These are phyloP conservation scores for Aciculoconidium aculeatum DNA, from an alignment of 805 yeast species.

Conservation along the genomic window DNA sequence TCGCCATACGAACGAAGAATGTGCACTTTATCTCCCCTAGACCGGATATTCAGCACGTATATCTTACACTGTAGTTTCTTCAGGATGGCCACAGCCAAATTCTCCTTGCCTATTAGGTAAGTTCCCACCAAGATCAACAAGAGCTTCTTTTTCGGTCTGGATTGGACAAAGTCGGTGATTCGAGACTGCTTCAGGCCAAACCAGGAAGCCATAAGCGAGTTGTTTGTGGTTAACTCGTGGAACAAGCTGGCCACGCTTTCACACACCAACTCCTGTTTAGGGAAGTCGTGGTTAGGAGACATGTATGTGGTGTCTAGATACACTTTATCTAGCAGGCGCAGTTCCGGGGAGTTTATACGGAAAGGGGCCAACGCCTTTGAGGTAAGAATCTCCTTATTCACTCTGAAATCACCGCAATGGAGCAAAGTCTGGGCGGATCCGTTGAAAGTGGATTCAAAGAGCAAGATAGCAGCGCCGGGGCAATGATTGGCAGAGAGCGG, in stretches of 20 bases:
- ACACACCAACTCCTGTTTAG: slow-evolving; percentile 68
- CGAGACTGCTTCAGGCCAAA: slow-evolving; percentile 34
- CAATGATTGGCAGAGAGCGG: slow-evolving; percentile 89
- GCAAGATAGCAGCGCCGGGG: slow-evolving; percentile 86
- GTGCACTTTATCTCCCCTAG: slow-evolving; percentile 33
- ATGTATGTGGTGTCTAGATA: slow-evolving; percentile 91
- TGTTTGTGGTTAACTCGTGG: slow-evolving; percentile 22
- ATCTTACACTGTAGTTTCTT: slow-evolving; percentile 47
- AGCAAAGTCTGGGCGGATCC: slow-evolving; percentile 33
- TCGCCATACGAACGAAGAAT: slow-evolving; percentile 44
- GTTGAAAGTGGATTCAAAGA: slow-evolving; percentile 47
- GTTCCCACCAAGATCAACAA: slow-evolving; percentile 72
- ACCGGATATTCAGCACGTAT: slow-evolving; percentile 44
- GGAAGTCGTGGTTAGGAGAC: slow-evolving; percentile 68
- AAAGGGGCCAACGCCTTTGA: slow-evolving; percentile 26
- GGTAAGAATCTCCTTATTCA: slow-evolving; percentile 45
- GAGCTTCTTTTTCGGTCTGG: slow-evolving; percentile 25
- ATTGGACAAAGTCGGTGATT: slow-evolving; percentile 30
- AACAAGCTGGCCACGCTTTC: slow-evolving; percentile 52
- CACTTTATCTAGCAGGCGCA: slow-evolving; percentile 45
- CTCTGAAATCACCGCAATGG: slow-evolving; percentile 94
- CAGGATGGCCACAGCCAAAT: slow-evolving; percentile 66
- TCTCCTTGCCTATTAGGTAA: slow-evolving; percentile 90
- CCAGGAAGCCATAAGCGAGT: slow-evolving; percentile 22
- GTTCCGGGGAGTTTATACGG: slow-evolving; percentile 5